Percentiles rank a stretch among this genome's conserved stretches.
phyloP scores from a whole-genome alignment of 169 alveolate genomes.

The Eimeria zaria region DNA sequence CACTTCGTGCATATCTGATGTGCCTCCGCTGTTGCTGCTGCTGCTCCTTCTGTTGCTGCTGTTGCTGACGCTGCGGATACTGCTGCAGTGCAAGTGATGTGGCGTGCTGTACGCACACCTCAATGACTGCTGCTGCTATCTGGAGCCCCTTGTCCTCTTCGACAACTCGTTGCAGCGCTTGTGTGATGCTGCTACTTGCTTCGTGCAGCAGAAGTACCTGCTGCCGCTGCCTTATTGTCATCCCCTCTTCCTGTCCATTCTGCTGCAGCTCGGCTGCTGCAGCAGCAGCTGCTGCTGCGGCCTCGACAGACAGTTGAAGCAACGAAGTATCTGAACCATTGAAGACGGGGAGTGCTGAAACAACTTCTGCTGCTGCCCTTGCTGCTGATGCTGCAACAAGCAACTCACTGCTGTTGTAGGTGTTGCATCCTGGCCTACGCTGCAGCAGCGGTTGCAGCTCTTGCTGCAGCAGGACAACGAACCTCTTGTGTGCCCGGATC shows the following conservation, averaged over 20 bases:
- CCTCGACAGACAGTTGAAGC: slow-evolving; percentile 47
- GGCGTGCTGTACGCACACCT: slow-evolving; percentile 26
- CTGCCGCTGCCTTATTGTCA: background rate
- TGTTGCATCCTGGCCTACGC: slow-evolving; percentile 29
- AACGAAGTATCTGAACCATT: slow-evolving; percentile 29
- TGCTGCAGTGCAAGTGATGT: slow-evolving; percentile 39
- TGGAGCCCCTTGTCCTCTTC: slow-evolving; percentile 43
- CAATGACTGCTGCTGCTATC: slow-evolving; percentile 52
- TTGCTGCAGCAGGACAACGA: slow-evolving; percentile 41
- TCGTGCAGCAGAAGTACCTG: slow-evolving; percentile 52
- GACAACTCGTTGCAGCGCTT: slow-evolving; percentile 3
- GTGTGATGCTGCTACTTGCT: slow-evolving; percentile 41
- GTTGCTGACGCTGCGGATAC: background rate
- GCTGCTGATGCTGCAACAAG: slow-evolving; percentile 56
- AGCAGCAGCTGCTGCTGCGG: slow-evolving; percentile 45
- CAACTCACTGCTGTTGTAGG: slow-evolving; percentile 13
- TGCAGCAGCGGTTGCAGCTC: slow-evolving; percentile 58
- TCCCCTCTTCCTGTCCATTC: slow-evolving; percentile 1
- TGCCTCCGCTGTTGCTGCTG: slow-evolving; percentile 21
- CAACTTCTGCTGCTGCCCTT: slow-evolving; percentile 70
- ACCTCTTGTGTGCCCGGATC: slow-evolving; percentile 5
- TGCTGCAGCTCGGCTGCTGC: slow-evolving; percentile 63
- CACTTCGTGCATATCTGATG: background rate
- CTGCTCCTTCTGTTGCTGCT: slow-evolving; percentile 1
- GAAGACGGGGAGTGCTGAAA: background rate